Conservation (phyloP, 2,329 filamentous ascomycete genomes). For the Hyphodiscus sp. region DNA sequence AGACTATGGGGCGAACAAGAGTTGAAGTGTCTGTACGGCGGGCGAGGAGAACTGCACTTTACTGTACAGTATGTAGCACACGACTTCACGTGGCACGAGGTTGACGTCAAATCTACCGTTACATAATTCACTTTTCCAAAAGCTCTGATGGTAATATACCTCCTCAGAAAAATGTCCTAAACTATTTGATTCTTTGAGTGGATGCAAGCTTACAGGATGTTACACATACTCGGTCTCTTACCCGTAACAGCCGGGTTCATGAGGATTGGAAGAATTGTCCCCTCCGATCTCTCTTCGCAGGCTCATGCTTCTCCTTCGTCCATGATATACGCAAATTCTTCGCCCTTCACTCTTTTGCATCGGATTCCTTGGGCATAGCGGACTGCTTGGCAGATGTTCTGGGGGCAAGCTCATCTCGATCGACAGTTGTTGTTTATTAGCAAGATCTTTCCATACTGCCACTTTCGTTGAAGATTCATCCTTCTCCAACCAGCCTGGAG, state of each 20-base stretch:
- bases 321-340: conserved; percentile 38
- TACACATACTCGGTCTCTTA: background rate
- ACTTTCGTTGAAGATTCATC: background rate
- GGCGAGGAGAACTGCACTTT: background rate
- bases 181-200: background rate
- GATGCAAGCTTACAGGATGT: background rate
- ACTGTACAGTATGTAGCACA: background rate
- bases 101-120: background rate
- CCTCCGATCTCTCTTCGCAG: background rate
- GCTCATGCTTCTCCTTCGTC: conserved; percentile 18
- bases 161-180: background rate
- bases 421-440: background rate
- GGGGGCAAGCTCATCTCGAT: conserved; percentile 34
- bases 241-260: background rate
- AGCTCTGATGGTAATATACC: background rate
- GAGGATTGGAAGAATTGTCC: background rate
- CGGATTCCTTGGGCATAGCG: conserved; percentile 36
- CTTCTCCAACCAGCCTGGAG: background rate
- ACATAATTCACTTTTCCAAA: background rate
- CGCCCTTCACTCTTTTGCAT: conserved; percentile 33
- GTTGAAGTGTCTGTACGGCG: background rate
- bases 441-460: background rate
- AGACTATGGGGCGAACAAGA: no score
- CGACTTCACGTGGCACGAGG: background rate
- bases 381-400: conserved; percentile 38